Evolutionary conservation across 192 early-diverging fungal genomes (phyloP).

Genomic region (Powellomyces hirtus): DNA sequence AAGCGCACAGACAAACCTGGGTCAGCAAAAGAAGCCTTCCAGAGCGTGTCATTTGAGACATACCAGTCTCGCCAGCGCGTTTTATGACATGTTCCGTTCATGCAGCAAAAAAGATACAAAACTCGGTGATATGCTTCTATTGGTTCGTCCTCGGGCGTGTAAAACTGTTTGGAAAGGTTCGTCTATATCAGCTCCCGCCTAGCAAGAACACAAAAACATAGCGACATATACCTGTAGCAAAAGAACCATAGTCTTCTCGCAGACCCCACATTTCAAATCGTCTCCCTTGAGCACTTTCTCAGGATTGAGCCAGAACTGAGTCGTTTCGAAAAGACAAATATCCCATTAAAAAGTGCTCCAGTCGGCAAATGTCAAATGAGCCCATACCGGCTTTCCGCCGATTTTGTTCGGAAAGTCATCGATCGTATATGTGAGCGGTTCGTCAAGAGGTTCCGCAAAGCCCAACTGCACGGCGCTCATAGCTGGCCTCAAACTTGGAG

Average conservation of each 20-base stretch:
- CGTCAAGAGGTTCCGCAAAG: constrained; percentile 19
- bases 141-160: constrained; percentile 88
- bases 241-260: constrained; percentile 70
- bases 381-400: constrained; percentile 76
- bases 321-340: neutral
- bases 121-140: constrained; percentile 85
- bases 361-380: neutral
- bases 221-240: constrained; percentile 69
- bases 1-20: no score
- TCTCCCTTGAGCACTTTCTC: constrained; percentile 58
- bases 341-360: neutral
- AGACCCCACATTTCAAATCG: constrained; percentile 67
- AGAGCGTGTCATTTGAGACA: neutral
- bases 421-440: constrained; percentile 3
- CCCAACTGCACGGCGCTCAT: constrained; percentile 23
- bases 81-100: constrained; percentile 77
- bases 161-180: constrained; percentile 53
- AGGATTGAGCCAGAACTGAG: constrained; percentile 75
- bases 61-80: constrained; percentile 54
- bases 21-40: neutral
- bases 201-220: no score
- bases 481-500: neutral
- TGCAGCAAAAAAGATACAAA: constrained; percentile 92
- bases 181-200: neutral
- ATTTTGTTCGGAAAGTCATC: constrained; percentile 77